These are phyloP conservation scores for Telopea speciosissima DNA, from an alignment of 177 flowering plant species.

Conservation along the genomic window DNA sequence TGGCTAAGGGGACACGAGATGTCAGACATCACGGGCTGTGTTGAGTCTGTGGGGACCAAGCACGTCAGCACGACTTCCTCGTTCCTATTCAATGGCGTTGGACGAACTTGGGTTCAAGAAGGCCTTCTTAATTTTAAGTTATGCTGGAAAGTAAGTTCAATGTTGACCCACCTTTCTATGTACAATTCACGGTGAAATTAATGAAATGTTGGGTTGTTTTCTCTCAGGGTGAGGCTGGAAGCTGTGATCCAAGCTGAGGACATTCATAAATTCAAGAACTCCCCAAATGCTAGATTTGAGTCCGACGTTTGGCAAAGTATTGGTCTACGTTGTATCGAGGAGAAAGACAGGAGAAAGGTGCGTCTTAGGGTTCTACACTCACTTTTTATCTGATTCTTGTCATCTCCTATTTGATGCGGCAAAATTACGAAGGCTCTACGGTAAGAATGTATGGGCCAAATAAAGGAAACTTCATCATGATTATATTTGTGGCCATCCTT, in stretches of 20 bases:
- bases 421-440: not conserved
- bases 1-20: not conserved
- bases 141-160: conserved; percentile 30
- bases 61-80: conserved; percentile 14
- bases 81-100: conserved; percentile 26
- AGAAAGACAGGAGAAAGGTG: conserved; percentile 30
- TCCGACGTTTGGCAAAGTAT: conserved; percentile 22
- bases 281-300: conserved; percentile 28
- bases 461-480: no score
- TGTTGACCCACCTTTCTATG: not conserved
- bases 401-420: not conserved
- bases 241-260: conserved; percentile 19
- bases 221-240: conserved; percentile 25
- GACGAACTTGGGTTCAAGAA: conserved; percentile 43
- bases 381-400: not conserved
- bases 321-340: conserved; percentile 13
- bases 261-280: conserved; percentile 19
- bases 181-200: not conserved
- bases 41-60: not conserved
- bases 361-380: not conserved
- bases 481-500: no score
- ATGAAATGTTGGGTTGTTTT: not conserved
- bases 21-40: not conserved
- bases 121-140: conserved; percentile 38
- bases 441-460: no score